Evolutionary conservation across 2,329 filamentous ascomycete genomes (phyloP).

Genomic region (Rhinocladiella mackenziei): DNA sequence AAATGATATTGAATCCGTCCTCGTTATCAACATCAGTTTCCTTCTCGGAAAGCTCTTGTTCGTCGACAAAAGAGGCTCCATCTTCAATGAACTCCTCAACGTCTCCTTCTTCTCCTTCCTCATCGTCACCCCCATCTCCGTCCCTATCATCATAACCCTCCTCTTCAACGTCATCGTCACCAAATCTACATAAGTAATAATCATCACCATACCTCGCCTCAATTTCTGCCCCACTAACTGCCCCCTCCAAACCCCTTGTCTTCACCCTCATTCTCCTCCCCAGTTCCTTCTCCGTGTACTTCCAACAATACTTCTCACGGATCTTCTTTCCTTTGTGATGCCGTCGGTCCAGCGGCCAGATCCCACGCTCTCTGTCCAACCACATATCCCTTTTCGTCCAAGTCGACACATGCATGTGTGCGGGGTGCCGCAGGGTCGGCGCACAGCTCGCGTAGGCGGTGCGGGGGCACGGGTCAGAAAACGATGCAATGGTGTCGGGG

Average conservation of each 20-base stretch:
- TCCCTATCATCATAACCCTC: background rate
- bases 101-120: background rate
- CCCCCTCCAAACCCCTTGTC: background rate
- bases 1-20: constrained; percentile 7
- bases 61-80: no score
- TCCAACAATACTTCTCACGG: constrained; percentile 11
- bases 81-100: no score
- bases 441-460: background rate
- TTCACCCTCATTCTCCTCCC: constrained; percentile 8
- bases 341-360: constrained; percentile 16
- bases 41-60: background rate
- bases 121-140: background rate
- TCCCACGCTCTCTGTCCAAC: constrained; percentile 10
- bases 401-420: background rate
- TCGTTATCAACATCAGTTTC: background rate
- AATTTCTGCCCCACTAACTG: background rate
- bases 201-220: background rate
- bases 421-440: background rate
- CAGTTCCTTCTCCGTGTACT: constrained; percentile 3
- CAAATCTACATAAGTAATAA: background rate
- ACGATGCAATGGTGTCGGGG: background rate
- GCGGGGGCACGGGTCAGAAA: background rate
- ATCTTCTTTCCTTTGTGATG: constrained; percentile 18
- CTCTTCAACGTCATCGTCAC: background rate
- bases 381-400: constrained; percentile 25